Percentiles rank a stretch among this genome's conserved stretches.
Conservation (phyloP, 495 filamentous ascomycete species). For the Chaetomium fimeti region DNA sequence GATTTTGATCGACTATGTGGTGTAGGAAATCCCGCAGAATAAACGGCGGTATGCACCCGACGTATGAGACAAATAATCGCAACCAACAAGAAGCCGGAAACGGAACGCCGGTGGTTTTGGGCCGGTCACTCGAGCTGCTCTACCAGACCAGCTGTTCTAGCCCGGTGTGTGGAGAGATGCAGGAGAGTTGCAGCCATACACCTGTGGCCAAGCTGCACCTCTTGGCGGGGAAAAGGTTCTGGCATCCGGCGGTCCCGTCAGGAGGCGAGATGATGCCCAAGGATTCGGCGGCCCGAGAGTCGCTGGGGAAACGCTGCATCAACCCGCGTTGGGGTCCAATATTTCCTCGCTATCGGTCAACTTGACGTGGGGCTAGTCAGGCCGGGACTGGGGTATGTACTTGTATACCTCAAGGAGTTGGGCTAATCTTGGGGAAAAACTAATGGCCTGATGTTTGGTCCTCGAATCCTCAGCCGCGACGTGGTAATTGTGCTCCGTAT, state of each 20-base stretch:
- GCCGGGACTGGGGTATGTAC: no score
- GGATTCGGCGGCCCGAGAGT: background rate
- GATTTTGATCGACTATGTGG: no score
- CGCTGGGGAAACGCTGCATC: background rate
- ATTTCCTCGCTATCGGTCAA: background rate
- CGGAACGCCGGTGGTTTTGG: background rate
- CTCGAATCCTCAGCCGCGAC: background rate
- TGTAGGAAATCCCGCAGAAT: background rate
- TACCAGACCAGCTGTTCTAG: background rate
- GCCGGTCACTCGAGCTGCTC: background rate
- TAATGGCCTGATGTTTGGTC: background rate
- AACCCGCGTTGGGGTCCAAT: background rate
- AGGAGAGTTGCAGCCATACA: background rate
- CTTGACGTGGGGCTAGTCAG: no score
- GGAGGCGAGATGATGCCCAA: background rate
- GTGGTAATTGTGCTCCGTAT: background rate
- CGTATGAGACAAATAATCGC: background rate
- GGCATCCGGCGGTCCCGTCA: slow-evolving; percentile 7
- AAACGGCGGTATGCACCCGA: background rate
- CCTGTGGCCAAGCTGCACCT: background rate
- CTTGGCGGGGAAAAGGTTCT: background rate
- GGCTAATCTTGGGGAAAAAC: background rate
- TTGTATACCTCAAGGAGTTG: background rate
- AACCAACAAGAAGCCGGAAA: background rate
- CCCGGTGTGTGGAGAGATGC: background rate